Base-by-base conservation (phyloP, 108 stramenopile genomes). In the Seminavis robusta region DNA sequence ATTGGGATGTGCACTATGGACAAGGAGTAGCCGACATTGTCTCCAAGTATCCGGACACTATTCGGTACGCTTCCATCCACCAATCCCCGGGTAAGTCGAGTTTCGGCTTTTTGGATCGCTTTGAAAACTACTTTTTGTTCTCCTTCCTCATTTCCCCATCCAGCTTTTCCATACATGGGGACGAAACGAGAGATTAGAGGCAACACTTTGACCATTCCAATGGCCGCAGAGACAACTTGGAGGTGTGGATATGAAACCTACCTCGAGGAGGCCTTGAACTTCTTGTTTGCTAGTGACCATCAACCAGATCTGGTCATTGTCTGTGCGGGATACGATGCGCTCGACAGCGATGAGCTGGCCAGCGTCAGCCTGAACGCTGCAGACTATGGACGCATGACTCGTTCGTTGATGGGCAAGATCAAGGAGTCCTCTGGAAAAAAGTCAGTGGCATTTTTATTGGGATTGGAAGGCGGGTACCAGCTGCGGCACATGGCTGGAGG, bases 1-100 rank as follows among this genome's bases (percentile, higher is more conserved):
- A 85, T 50, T 81, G 67, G 67, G 84, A 85, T 56, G 84, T 81
- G 0, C 84, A 85, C 47, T 80, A 85, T 59, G 84, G 84, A 27
- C 79, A 85, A 56, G 84, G 84, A 17, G 75, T 76, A 24, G 71
- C 75, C 17, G 59, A 73, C 36, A 76, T 76, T 37, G n/a, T 76
- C 16, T 41, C 65, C 42, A 36, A 61, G 10, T 50, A 65, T 21
- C 24, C 29, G 23, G 10, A 52, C 13, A 42, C 45, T 11, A n/a
- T n/a, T n/a, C 51, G 75, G 21, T 81, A 81, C 46, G 80, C 62
- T 9, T 72, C 70, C 11, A 70, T 70, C 33, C 80, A 81, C 49
- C 75, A 81, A 41, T 28, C n/a, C n/a, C n/a, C n/a, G n/a, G n/a
- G n/a, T n/a, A n/a, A n/a, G n/a, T n/a, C n/a, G n/a, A n/a, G n/a